Evolutionary conservation across 805 yeast species (phyloP), one percentile per base, ranked within the genome.

Genomic region (Wickerhamiella hasegawae): DNA sequence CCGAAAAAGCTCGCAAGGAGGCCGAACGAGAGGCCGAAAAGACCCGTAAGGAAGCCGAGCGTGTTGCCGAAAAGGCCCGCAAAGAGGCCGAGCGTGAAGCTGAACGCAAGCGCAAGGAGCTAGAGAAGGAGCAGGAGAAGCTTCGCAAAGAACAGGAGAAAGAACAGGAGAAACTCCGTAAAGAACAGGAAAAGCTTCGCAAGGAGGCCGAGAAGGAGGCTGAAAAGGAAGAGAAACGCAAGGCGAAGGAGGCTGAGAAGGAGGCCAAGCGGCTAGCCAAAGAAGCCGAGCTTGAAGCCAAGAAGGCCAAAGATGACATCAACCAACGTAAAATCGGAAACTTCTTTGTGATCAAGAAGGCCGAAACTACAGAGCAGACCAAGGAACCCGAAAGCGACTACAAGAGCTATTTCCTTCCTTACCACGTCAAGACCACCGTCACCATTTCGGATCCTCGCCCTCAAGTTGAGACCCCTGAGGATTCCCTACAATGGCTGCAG

Each of bases 321-420:
- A 10, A 9, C 5, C 51, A 49, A 40, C 45, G 44, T 16, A 31
- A 34, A 24, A 45, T 43, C 33, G 45, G 42, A 20, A 30, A 33
- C 22, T 50, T 51, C 35, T 49, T 48, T 37, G 31, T 39, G 19
- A 20, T 35, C 16, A 35, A 32, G 27, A 36, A 32, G 18, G 24
- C 32, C 21, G 21, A 30, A 19, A 25, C 40, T 33, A 36, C 41
- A 32, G 33, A 34, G 22, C 20, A 27, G 34, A 26, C 37, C 33
- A 33, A 34, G 32, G 33, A 33, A 35, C 38, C 34, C 5, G 31
- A 33, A 28, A 18, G 49, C 3, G 58, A 47, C 31, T 59, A 44
- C 41, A 45, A 47, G 22, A 18, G 32, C 6, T 31, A 35, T 5
- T 54, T 59, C 29, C 43, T 54, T 21, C 60, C 60, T 1, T 59